Conservation (phyloP, 371 early-diverging fungal genomes). For the Mucor saturninus region DNA sequence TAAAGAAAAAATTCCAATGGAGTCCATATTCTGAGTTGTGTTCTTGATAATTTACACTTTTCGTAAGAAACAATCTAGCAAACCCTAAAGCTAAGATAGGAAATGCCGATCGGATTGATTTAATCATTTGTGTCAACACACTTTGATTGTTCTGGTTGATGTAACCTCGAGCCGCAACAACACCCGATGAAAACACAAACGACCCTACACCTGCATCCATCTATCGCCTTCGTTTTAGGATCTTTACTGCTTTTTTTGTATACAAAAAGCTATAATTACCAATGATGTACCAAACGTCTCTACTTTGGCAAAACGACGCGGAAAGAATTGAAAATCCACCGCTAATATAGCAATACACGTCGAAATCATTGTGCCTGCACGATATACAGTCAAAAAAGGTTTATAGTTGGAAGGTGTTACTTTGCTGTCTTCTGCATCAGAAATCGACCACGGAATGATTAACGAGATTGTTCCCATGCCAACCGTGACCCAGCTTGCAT, state of each 20-base stretch:
- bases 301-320: slow-evolving; percentile 89
- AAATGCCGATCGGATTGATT: slow-evolving; percentile 49
- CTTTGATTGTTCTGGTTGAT: slow-evolving; percentile 10
- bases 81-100: slow-evolving; percentile 80
- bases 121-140: slow-evolving; percentile 30
- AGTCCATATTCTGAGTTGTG: slow-evolving; percentile 96
- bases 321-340: slow-evolving; percentile 95
- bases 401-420: slow-evolving; percentile 16
- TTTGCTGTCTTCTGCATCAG: slow-evolving; percentile 11
- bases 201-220: slow-evolving; percentile 91
- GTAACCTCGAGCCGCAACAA: slow-evolving; percentile 71
- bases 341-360: slow-evolving; percentile 89
- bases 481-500: slow-evolving; percentile 36
- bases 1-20: slow-evolving; percentile 99
- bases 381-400: slow-evolving; percentile 71
- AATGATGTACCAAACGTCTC: slow-evolving; percentile 92
- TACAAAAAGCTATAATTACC: slow-evolving; percentile 41
- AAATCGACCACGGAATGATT: not conserved
- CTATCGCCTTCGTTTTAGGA: slow-evolving; percentile 38
- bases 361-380: slow-evolving; percentile 78
- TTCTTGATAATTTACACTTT: slow-evolving; percentile 87
- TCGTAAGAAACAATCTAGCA: slow-evolving; percentile 71
- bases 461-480: slow-evolving; percentile 7
- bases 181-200: slow-evolving; percentile 83
- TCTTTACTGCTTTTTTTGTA: not conserved